Conservation (phyloP, 2,329 filamentous ascomycete species). For the Botrytis cinerea region DNA sequence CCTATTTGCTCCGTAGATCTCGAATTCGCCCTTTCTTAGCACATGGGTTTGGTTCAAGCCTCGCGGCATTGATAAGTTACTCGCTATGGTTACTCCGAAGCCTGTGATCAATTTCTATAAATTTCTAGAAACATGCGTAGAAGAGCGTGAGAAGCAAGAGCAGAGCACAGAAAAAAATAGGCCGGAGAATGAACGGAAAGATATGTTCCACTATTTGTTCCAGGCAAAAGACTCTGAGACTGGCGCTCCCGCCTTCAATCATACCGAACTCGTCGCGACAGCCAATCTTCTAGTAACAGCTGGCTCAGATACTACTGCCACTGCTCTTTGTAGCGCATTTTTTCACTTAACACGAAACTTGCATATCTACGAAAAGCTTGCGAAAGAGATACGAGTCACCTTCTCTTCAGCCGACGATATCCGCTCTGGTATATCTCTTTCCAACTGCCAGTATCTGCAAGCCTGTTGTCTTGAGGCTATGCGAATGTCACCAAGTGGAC, state of each 20-base stretch:
- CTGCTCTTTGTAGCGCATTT: not conserved
- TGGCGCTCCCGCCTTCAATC: constrained; percentile 66
- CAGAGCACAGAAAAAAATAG: not conserved
- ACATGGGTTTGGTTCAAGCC: constrained; percentile 2
- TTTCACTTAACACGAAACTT: not conserved
- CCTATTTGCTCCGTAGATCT: not conserved
- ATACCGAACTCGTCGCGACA: not conserved
- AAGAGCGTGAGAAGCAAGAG: not conserved
- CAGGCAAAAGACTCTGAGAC: constrained; percentile 91
- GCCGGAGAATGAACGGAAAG: not conserved
- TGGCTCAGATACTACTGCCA: not conserved
- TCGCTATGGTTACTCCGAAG: not conserved
- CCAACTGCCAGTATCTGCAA: constrained; percentile 15
- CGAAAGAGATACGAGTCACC: constrained; percentile 43
- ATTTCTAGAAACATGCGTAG: not conserved
- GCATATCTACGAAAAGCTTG: constrained; percentile 14
- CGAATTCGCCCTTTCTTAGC: not conserved
- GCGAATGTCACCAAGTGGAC: constrained; percentile 26
- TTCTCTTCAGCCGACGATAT: not conserved
- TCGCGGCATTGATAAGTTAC: not conserved
- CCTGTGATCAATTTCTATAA: not conserved
- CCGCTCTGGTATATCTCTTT: not conserved
- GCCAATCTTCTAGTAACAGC: not conserved
- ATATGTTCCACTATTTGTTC: constrained; percentile 57
- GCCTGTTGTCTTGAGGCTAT: constrained; percentile 25